Evolutionary conservation across 2,329 filamentous ascomycete genomes (phyloP), one percentile per base, ranked within the genome.

Genomic region (Knoxdaviesia proteae): DNA sequence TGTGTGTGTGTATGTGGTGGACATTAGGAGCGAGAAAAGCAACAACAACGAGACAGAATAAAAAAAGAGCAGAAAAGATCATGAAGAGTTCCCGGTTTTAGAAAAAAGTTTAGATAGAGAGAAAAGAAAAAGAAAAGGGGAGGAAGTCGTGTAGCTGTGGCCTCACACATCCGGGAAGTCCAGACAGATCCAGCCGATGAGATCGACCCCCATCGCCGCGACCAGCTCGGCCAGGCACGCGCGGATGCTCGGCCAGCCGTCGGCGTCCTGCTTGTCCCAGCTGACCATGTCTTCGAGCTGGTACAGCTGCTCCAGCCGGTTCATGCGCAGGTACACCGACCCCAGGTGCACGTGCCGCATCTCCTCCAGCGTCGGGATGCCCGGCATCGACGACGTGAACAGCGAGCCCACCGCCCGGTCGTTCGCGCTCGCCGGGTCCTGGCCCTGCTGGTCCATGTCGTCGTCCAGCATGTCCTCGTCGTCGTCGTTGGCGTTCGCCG

Each of bases 171-270:
- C 4, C 38, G 11, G 9, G 49, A 80, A 68, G 50, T 79, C 69
- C 9, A 84, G 56, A 37, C 75, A 70, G 11, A 81, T 60, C 42
- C 66, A 60, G 20, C 57, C 58, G 38, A 73, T 62, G 40, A 78
- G 54, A 38, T 77, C 71, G 1, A 68, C 62, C 33, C 81, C 81
- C 38, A 84, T 56, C 7, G 71, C 70, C 4, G 79, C 77, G 4
- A 76, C 69, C 41, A 84, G 54, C 51, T 84, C 78, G 1, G 74
- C 78, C 45, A 86, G 66, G 34, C 67, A 63, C 0, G 71, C 68
- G 52, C 77, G 81, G 34, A 81, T 56, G 1, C 64, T 65, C 5
- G 58, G 56, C 11, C 61, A 56, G 40, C 75, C 62, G 8, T 58
- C 54, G 3, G 80, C 57, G 34, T 60, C 58, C 39, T 69, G 64